Conservation (phyloP, 164 flowering plant genomes). For the Dillenia turbinata region DNA sequence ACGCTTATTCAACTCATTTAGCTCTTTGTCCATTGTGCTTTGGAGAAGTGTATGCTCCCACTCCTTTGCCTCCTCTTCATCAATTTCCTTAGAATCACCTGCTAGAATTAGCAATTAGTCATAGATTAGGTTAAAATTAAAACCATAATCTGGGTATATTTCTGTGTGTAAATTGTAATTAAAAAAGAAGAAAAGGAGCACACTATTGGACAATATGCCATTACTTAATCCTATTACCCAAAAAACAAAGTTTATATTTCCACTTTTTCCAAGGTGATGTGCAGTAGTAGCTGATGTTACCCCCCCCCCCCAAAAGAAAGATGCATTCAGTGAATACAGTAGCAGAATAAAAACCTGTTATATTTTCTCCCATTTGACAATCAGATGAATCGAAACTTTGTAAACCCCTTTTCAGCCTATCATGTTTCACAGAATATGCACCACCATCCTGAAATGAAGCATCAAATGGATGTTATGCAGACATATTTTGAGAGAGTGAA, state of each 20-base stretch:
- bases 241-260: too few relatives aligned
- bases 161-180: neutral
- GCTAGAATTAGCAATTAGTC: constrained; percentile 14
- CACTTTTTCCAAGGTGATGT: too few relatives aligned
- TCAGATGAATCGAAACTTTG: constrained; percentile 71
- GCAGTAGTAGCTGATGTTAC: too few relatives aligned
- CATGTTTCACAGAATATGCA: constrained; percentile 40
- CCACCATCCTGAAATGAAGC: constrained; percentile 44
- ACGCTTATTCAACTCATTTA: constrained; percentile 79
- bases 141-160: neutral
- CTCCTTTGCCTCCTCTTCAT: constrained; percentile 88
- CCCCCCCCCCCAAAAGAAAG: neutral
- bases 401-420: constrained; percentile 72
- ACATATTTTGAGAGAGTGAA: neutral
- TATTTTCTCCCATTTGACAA: constrained; percentile 63
- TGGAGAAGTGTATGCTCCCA: constrained; percentile 93
- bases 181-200: neutral
- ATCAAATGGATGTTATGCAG: neutral
- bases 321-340: constrained; percentile 4
- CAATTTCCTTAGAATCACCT: constrained; percentile 76
- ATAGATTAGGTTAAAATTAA: too few relatives aligned
- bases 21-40: constrained; percentile 87
- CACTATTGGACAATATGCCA: neutral
- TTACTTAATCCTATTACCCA: too few relatives aligned
- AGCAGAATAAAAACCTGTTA: constrained; percentile 34